Percentiles rank a stretch among this genome's conserved stretches.
These are phyloP conservation scores for Dianthus caryophyllus DNA, from an alignment of 148 eudicot species.

Conservation along the genomic window DNA sequence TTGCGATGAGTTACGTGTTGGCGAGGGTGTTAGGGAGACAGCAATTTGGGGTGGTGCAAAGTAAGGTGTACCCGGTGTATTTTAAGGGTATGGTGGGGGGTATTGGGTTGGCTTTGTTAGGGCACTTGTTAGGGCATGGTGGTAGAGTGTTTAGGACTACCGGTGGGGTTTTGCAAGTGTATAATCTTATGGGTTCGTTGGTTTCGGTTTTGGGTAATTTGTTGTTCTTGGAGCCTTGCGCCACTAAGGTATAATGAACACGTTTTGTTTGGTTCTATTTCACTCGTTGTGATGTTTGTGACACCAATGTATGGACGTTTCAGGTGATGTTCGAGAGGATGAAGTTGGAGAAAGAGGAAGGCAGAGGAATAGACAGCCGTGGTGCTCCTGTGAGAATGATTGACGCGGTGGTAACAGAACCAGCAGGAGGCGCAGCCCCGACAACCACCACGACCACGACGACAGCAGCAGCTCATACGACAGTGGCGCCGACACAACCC, in stretches of 20 bases:
- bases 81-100: conserved; percentile 64
- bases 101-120: conserved; percentile 50
- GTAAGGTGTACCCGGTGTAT: conserved; percentile 76
- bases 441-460: conserved; percentile 20
- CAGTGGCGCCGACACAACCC: neutral
- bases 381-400: conserved; percentile 19
- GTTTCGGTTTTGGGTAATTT: conserved; percentile 51
- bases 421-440: neutral
- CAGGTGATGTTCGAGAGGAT: conserved; percentile 68
- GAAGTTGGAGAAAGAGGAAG: conserved; percentile 84
- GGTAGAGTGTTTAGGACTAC: conserved; percentile 8
- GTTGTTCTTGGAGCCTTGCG: conserved; percentile 67
- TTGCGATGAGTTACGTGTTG: conserved; percentile 61
- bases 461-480: neutral
- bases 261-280: no score
- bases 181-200: conserved; percentile 41
- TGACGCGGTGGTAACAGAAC: conserved; percentile 21
- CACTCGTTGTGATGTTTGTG: no score
- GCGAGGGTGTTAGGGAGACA: conserved; percentile 58
- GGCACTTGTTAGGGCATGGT: conserved; percentile 40
- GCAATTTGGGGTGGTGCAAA: conserved; percentile 78
- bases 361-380: conserved; percentile 33
- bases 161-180: conserved; percentile 38
- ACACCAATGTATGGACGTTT: neutral
- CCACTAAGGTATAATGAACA: conserved; percentile 63